Evolutionary conservation across 805 yeast genomes (phyloP), one percentile per base, ranked within the genome.

Genomic region (Starmera dryadoides): DNA sequence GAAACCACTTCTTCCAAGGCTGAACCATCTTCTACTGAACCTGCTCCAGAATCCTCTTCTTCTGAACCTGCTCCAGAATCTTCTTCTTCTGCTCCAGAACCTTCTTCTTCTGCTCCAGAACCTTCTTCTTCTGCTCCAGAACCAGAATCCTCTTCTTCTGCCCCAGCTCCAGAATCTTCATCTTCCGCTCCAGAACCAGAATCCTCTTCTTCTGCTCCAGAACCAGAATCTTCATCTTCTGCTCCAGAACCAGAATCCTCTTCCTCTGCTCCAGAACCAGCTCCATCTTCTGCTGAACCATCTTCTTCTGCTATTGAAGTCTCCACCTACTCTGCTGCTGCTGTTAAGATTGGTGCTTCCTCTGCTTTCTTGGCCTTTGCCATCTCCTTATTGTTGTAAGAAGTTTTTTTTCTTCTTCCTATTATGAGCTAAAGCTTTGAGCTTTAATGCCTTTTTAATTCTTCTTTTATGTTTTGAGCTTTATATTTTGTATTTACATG

Each of bases 271-370:
- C 46, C 49, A 39, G 52, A 40, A 12, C 11, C 36, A 16, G 15
- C 44, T 11, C 20, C 40, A 8, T 16, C 49, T 16, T 15, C 52
- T 17, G 38, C 44, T 15, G 29, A 49, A 23, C 25, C 28, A 15
- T 25, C 44, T 31, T 17, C 48, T 38, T 17, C 45, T 30, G 15
- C 42, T 34, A 34, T 31, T 41, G 30, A 17, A 28, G 23, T 20
- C 36, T 34, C 52, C 30, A 37, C 52, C 22, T 43, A 33, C 32
- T 40, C 43, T 37, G 55, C 48, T 42, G 47, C 49, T 40, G 52
- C 51, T 31, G 50, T 39, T 34, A 38, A 48, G 46, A 45, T 35
- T 21, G 45, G 46, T 42, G 43, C 49, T 34, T 47, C 42, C 35
- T 37, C 47, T 33, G 52, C 50, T 36, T 36, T 49, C 35, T 49